A percentile compares a stretch with the other conserved stretches of the same genome.
Conservation (phyloP, 352 stramenopile genomes). For the Phytopythium delawarense region DNA sequence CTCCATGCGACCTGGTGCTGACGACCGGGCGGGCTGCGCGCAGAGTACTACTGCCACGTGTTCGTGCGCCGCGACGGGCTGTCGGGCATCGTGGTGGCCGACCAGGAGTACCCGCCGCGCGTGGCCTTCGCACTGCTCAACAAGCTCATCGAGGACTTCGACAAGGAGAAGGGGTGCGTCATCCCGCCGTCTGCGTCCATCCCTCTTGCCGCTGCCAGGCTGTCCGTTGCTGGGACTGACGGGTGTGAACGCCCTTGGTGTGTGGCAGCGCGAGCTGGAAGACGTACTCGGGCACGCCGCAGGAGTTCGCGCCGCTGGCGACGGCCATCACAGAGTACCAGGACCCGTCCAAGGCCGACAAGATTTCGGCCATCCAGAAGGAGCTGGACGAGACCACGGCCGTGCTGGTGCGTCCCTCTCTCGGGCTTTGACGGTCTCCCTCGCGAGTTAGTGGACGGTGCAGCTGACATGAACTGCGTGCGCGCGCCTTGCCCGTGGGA, state of each 20-base stretch:
- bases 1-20: too few relatives aligned
- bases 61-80: conserved; percentile 97
- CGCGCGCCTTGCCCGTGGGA: not conserved
- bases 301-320: conserved; percentile 87
- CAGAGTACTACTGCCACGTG: conserved; percentile 98
- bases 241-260: conserved; percentile 2
- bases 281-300: conserved; percentile 57
- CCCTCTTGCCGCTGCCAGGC: conserved; percentile 6
- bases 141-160: conserved; percentile 96
- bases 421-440: too few relatives aligned
- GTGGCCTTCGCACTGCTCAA: conserved; percentile 98
- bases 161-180: conserved; percentile 55
- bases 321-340: conserved; percentile 97
- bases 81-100: conserved; percentile 94
- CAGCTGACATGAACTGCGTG: not conserved
- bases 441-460: not conserved
- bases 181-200: conserved; percentile 7
- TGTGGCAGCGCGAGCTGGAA: conserved; percentile 48
- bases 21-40: too few relatives aligned
- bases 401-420: conserved; percentile 80
- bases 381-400: conserved; percentile 99
- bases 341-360: conserved; percentile 97
- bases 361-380: conserved; percentile 99
- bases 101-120: conserved; percentile 97
- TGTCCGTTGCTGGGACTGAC: not conserved